These are phyloP conservation scores for Bothriochloa decipiens DNA, from an alignment of 176 grass and related monocot genomes.

Conservation along the genomic window DNA sequence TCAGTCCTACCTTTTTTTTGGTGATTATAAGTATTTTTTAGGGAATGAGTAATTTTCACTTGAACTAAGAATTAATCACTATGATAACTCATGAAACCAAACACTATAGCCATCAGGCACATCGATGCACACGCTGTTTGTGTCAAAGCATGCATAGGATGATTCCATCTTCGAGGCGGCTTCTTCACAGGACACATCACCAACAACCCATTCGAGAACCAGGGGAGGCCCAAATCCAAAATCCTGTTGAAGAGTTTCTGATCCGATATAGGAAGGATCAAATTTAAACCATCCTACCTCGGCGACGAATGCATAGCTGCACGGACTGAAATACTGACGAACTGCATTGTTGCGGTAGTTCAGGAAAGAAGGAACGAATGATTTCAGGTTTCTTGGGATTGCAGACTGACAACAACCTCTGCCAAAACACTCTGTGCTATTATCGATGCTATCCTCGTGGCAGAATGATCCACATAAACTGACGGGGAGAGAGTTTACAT, in stretches of 20 bases:
- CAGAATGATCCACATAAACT: no score
- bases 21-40: no score
- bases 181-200: not conserved
- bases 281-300: not conserved
- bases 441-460: no score
- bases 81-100: not conserved
- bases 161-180: not conserved
- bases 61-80: no score
- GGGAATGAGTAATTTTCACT: no score
- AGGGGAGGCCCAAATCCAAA: not conserved
- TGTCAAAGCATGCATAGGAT: not conserved
- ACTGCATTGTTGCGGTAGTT: accelerated
- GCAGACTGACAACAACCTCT: no score
- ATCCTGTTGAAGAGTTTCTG: not conserved
- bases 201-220: not conserved
- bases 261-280: not conserved
- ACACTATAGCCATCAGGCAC: not conserved
- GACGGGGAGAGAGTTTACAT: no score
- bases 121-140: not conserved
- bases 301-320: not conserved
- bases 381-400: no score
- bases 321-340: not conserved
- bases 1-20: no score
- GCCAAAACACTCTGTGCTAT: no score
- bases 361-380: not conserved